Conservation (phyloP, 495 filamentous ascomycete genomes). For the Tuber melanosporum region DNA sequence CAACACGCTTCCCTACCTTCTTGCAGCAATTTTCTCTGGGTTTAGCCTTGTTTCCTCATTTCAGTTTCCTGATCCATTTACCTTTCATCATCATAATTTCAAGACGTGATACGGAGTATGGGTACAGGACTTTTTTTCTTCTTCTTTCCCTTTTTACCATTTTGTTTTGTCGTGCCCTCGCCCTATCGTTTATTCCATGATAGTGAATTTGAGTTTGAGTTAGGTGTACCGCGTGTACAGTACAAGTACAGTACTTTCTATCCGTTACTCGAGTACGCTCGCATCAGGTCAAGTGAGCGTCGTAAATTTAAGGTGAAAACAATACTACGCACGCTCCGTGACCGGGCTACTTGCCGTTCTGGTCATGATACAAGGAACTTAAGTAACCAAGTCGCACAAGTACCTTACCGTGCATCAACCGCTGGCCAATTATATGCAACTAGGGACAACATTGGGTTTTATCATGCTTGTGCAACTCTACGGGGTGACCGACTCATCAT, state of each 20-base stretch:
- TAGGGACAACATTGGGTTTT: background rate
- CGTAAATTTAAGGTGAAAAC: background rate
- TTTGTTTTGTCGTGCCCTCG: background rate
- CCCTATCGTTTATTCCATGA: background rate
- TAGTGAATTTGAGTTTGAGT: background rate
- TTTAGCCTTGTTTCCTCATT: constrained; percentile 4
- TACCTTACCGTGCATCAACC: background rate
- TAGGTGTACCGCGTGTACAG: background rate
- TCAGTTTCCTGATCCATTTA: constrained; percentile 8
- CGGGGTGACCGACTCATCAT: background rate
- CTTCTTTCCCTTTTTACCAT: background rate
- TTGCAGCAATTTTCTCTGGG: background rate
- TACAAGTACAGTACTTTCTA: background rate
- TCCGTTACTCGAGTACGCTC: background rate
- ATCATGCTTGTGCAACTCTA: background rate
- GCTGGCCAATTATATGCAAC: background rate
- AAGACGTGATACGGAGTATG: constrained; percentile 2
- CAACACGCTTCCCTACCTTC: background rate
- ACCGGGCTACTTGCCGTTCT: background rate
- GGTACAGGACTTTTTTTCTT: constrained; percentile 6
- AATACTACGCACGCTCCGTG: background rate
- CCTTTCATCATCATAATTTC: constrained; percentile 3
- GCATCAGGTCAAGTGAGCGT: background rate
- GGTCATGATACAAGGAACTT: no score
- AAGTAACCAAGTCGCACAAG: background rate